Conservation (phyloP, 495 filamentous ascomycete species). For the Tuber magnatum region DNA sequence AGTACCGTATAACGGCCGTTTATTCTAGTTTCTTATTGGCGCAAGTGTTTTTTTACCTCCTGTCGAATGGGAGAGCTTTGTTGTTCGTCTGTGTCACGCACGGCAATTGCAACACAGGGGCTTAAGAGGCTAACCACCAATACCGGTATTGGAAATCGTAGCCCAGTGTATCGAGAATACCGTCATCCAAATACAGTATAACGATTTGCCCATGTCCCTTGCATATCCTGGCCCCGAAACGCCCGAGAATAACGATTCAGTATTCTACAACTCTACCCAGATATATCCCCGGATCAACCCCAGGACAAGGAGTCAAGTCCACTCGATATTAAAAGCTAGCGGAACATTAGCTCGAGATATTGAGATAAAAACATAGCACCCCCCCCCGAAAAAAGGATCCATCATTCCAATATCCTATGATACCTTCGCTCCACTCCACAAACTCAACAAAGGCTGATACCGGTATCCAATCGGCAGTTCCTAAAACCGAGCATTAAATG, state of each 20-base stretch:
- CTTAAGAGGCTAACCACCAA: not conserved
- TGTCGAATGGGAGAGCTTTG: not conserved
- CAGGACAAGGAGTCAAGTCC: not conserved
- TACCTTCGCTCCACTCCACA: not conserved
- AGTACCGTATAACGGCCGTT: not conserved
- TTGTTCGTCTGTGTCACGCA: not conserved
- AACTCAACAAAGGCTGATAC: not conserved
- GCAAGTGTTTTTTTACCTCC: not conserved
- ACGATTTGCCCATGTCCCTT: not conserved
- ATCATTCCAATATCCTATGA: not conserved
- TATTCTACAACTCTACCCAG: not conserved
- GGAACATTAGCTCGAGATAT: not conserved
- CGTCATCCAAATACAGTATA: not conserved
- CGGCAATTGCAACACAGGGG: not conserved
- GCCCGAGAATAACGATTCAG: not conserved
- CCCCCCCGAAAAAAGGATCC: not conserved
- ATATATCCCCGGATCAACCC: not conserved
- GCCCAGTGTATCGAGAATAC: not conserved
- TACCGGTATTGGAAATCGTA: not conserved
- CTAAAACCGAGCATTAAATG: not conserved
- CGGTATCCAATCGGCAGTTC: not conserved
- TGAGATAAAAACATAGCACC: not conserved
- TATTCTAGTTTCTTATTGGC: not conserved
- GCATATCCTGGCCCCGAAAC: not conserved
- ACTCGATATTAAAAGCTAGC: not conserved